phyloP scores from a whole-genome alignment of 805 yeast species.

The Saccharomycopsis fibuligera region DNA sequence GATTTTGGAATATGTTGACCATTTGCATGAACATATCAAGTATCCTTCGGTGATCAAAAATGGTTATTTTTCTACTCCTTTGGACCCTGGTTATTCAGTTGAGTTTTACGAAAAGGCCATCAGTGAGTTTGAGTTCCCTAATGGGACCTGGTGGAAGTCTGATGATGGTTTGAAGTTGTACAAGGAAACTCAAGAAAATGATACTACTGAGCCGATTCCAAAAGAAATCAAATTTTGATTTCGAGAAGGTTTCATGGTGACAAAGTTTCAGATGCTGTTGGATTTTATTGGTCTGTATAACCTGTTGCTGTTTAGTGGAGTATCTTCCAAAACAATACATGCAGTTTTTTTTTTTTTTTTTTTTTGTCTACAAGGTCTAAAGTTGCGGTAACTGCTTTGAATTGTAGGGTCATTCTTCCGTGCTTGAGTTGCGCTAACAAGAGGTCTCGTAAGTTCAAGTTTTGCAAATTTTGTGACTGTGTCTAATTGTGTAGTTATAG shows the following conservation, averaged over 20 bases:
- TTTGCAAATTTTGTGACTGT: no score
- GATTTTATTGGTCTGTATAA: no score
- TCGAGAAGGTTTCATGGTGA: neutral
- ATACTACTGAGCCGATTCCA: constrained; percentile 15
- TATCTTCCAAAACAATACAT: no score
- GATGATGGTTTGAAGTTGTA: constrained; percentile 21
- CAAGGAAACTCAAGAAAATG: constrained; percentile 15
- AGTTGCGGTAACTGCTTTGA: no score
- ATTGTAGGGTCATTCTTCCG: no score
- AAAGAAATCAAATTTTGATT: constrained; percentile 2
- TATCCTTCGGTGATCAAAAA: constrained; percentile 27
- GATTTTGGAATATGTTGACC: constrained; percentile 29
- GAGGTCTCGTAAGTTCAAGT: no score
- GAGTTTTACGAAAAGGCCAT: constrained; percentile 26
- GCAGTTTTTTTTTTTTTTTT: no score
- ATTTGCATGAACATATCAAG: constrained; percentile 28
- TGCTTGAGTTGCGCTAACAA: no score
- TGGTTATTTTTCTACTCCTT: constrained; percentile 29
- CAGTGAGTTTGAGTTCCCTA: constrained; percentile 27
- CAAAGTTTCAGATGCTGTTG: neutral
- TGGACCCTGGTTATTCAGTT: constrained; percentile 30
- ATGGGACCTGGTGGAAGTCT: constrained; percentile 29
- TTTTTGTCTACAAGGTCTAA: no score
- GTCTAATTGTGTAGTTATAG: no score
- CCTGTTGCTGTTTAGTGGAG: no score